Base-by-base conservation (phyloP, 2,329 filamentous ascomycete species). In the Fusarium metavorans region DNA sequence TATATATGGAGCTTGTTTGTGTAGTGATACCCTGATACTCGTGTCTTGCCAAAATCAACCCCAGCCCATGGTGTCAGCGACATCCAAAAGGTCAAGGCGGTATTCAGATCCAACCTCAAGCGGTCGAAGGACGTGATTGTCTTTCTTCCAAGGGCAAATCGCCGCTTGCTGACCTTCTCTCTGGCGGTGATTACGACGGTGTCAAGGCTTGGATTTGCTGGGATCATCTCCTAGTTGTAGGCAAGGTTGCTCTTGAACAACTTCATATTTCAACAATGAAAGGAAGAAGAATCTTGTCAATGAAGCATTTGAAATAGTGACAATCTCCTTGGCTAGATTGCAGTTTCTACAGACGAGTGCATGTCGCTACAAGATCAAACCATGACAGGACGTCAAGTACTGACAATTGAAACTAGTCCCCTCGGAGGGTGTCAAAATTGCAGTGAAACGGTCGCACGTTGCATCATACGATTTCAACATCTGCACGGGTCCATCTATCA, bases 101-200 rank as follows among this genome's bases (percentile, higher is more conserved):
- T 92, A 0, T 90, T 88, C 69, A 87, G 85, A n/a, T 85, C 87
- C 0, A 87, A 91, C 48, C 83, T 96, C 0, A 89, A 91, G 4
- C 88, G 90, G 3, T 82, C 98, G 0, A 93, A 93, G 70, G 93
- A 98, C 76, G 91, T 98, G 1, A 87, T 97, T 16, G 88, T 98
- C 0, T 98, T 98, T 74, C 94, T 0, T 86, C 85, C 0, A 89
- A 88, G 68, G 93, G 93, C 0, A 79, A 87, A 30, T 84, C 83
- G 1, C 89, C 93, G 0, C 85, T 95, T 0, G 94, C 93, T 0
- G 88, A 90, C 10, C 91, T 92, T 76, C 84, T 96, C 0, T 94
- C 93, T 1, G 94, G 94, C 0, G 94, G 94, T 0, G 94, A 96
- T 77, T 96, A 95, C 71, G 94, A 96, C 74, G 94, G 94, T 0